Evolutionary conservation across 1,284 basidiomycete genomes (phyloP).

Genomic region (Stygiomarasmius scandens): DNA sequence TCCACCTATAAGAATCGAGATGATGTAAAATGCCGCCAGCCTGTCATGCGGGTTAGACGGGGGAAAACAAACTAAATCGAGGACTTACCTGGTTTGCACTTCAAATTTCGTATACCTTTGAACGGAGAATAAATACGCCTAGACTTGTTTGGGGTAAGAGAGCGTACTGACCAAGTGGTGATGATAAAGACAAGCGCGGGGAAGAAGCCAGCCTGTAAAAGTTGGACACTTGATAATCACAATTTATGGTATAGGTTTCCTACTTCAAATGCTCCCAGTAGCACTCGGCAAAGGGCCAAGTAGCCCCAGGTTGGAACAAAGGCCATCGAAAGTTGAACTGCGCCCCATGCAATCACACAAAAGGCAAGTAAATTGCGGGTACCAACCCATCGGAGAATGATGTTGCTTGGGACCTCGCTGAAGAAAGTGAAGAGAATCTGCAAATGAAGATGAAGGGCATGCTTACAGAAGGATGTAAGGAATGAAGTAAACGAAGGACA

Average conservation of each 20-base stretch:
- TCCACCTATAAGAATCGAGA: conserved; percentile 42
- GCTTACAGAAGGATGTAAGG: conserved; percentile 48
- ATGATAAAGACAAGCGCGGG: conserved; percentile 48
- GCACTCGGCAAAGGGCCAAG: conserved; percentile 40
- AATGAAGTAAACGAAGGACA: conserved; percentile 47
- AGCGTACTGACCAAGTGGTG: conserved; percentile 43
- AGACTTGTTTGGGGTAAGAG: neutral
- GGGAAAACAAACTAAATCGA: neutral
- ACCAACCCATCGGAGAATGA: conserved; percentile 42
- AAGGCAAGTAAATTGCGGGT: conserved; percentile 42
- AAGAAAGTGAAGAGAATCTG: neutral
- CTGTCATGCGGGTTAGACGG: conserved; percentile 21
- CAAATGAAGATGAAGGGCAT: conserved; percentile 1
- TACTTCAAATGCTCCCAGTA: conserved; percentile 49
- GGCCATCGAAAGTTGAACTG: conserved; percentile 46
- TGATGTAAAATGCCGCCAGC: conserved; percentile 45
- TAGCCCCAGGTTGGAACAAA: conserved; percentile 45
- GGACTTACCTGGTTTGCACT: conserved; percentile 44
- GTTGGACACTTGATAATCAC: conserved; percentile 36
- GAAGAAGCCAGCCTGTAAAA: conserved; percentile 46
- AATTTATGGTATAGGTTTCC: conserved; percentile 36
- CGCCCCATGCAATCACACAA: conserved; percentile 46
- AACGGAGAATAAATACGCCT: neutral
- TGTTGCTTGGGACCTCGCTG: conserved; percentile 49
- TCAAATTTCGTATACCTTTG: conserved; percentile 49